Base-by-base conservation (phyloP, 306 rosid genomes). In the Sicyos baderoa region DNA sequence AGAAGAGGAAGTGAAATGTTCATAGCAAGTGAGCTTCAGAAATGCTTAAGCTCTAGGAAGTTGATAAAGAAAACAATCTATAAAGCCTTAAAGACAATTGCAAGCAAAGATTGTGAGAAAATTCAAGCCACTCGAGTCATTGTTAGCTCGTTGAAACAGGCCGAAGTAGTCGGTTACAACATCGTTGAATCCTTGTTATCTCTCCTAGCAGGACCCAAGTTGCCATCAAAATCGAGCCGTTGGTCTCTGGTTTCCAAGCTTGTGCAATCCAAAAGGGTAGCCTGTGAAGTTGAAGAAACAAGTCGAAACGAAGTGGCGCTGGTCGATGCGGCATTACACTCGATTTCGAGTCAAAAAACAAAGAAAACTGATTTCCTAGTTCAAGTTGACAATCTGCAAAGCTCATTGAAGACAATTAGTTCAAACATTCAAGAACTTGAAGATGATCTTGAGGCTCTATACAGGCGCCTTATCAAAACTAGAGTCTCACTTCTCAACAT, bases 401-500 rank as follows among this genome's bases (percentile, higher is more conserved):
- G 32, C 49, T 32, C 62, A 57, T 72, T 82, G 44, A 17, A 44
- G 15, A 47, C 35, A 2, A 45, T 76, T 16, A 73, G 77, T 23
- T 49, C 70, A 27, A 63, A 80, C 79, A 70, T 82, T 74, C 69
- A 57, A 55, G 81, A 76, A 16, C 62, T 79, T 2, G 81, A 79
- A 56, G 76, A 51, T 32, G 74, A 55, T 27, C 58, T 79, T 1
- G 79, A 79, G 40, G 18, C 27, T 53, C 63, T 76, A 21, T 73
- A 61, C 45, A 68, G 85, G 74, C 74, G 62, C 57, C 40, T 82
- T 11, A 75, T 78, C 19, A 78, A 78, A 75, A 75, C 61, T 14
- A 82, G 82, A 76, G 80, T 78, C 23, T 78, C 78, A 12, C 35
- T 76, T 53, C 85, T 82, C 56, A 78, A 78, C 61, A 71, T 78